Base-by-base conservation (phyloP, 345 rosid genomes). In the Boechera stricta region DNA sequence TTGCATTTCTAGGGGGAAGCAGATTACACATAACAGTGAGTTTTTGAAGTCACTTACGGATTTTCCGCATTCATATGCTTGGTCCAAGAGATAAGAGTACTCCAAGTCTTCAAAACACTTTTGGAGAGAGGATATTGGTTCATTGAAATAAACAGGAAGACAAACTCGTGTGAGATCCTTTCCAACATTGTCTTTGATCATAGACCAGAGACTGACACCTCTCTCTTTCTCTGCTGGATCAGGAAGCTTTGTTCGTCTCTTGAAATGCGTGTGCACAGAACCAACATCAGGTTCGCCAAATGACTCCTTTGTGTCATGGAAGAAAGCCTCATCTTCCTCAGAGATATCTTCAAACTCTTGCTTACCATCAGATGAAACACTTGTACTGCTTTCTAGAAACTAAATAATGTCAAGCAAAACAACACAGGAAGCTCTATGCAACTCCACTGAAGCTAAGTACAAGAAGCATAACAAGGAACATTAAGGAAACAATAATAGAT, bases 111-210 rank as follows among this genome's bases (percentile, higher is more conserved):
- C 99, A 8, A 88, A 95, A 79, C 98, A 95, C 77, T 95, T 95
- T 81, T 95, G 99, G 74, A 95, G 98, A 64, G 99, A 88, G 18
- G 99, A 95, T 79, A 92, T 87, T 16, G 99, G 99, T 82, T 95
- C 99, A 66, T 95, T 95, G 69, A 95, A 95, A 86, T 92, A 92
- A 72, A 95, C 99, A 63, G 99, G 99, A 56, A 95, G 98, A 82
- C 99, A 95, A 75, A 94, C 97, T 81, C 97, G 87, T 16, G 95
- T 83, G 53, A 95, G 94, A 86, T 95, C 99, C 85, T 95, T 95
- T 74, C 99, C 99, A 56, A 95, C 99, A 64, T 91, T 92, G 87
- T 95, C 99, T 77, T 95, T 95, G 80, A 95, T 95, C 97, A 95
- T 86, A 76, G 99, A 95, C 99, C 99, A 95, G 71, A 95, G 97